Conservation (phyloP, 2,329 filamentous ascomycete species). For the Calonectria honghensis region DNA sequence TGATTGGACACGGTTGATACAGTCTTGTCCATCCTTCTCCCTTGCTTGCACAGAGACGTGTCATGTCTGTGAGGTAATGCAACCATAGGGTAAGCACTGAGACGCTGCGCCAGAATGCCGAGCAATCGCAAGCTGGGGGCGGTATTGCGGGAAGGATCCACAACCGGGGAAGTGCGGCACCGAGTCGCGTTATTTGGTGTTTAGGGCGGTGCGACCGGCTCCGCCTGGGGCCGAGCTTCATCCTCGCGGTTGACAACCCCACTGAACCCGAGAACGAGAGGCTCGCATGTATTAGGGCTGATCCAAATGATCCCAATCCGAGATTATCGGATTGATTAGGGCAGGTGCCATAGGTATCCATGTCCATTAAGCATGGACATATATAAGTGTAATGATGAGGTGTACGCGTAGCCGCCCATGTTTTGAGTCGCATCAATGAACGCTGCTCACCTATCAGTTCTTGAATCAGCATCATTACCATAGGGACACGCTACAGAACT, state of each 20-base stretch:
- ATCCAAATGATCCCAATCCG: background rate
- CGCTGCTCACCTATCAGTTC: background rate
- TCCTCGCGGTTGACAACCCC: background rate
- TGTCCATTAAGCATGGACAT: background rate
- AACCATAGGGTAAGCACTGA: background rate
- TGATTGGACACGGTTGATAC: background rate
- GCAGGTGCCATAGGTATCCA: background rate
- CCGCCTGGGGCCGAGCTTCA: no score
- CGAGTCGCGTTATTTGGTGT: background rate
- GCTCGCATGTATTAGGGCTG: background rate
- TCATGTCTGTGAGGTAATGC: background rate
- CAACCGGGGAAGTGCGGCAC: background rate
- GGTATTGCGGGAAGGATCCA: background rate
- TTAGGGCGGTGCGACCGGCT: background rate
- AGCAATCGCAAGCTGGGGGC: background rate
- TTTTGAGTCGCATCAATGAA: background rate
- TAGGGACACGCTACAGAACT: background rate
- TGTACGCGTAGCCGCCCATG: background rate
- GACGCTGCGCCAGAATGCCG: background rate
- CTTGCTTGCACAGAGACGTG: background rate
- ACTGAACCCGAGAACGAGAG: background rate
- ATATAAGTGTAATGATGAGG: background rate
- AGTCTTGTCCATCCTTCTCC: background rate
- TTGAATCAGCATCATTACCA: background rate
- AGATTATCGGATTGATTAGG: background rate